A percentile compares a stretch with the other conserved stretches of the same genome.
Evolutionary conservation across 164 flowering plant genomes (phyloP).

Genomic region (grape (Vitis vinifera)): ASM3070453v1 NC_081805.1:6640001-6640500

Average conservation of each 20-base stretch:
- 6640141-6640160: conserved; percentile 62
- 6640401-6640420: conserved; percentile 7
- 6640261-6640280: conserved; percentile 14
- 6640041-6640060: conserved; percentile 4
- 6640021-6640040: background rate
- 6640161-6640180: conserved; percentile 17
- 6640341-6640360: background rate
- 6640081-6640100: conserved; percentile 63
- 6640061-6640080: conserved; percentile 59
- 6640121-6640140: conserved; percentile 35
- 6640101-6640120: conserved; percentile 58
- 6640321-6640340: conserved; percentile 7
- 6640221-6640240: conserved; percentile 10
- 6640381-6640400: background rate
- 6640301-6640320: conserved; percentile 7
- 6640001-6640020: background rate
- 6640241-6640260: conserved; percentile 13
- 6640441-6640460: background rate
- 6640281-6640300: conserved; percentile 12
- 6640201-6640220: conserved; percentile 17
- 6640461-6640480: background rate
- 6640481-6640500: background rate
- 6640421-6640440: background rate
- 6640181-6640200: background rate
- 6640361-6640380: conserved; percentile 8